Evolutionary conservation across 192 early-diverging fungal genomes (phyloP).

Genomic region (Mortierella antarctica): DNA sequence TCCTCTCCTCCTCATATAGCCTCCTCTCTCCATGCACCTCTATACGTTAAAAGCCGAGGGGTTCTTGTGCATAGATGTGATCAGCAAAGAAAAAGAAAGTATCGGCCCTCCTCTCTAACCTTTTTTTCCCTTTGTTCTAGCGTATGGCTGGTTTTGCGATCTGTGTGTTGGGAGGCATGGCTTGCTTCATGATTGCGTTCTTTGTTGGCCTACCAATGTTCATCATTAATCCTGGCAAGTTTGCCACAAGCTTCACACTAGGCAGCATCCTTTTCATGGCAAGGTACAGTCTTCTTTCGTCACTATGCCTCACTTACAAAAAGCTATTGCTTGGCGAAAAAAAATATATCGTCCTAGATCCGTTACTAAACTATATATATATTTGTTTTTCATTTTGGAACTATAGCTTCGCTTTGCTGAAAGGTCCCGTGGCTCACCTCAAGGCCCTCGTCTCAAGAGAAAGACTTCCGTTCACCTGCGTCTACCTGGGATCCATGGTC

Average conservation of each 20-base stretch:
- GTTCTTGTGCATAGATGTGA: not conserved
- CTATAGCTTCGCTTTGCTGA: constrained; percentile 79
- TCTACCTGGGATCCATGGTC: constrained; percentile 85
- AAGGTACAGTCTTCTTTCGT: constrained; percentile 24
- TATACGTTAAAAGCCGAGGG: not conserved
- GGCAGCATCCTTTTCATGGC: constrained; percentile 63
- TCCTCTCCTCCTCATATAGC: not conserved
- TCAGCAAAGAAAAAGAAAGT: not conserved
- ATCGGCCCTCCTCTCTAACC: not conserved
- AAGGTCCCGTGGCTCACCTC: constrained; percentile 84
- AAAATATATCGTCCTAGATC: not conserved
- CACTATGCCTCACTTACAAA: constrained; percentile 17
- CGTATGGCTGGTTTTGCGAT: constrained; percentile 64
- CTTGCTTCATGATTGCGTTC: constrained; percentile 65
- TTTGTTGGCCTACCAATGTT: constrained; percentile 74
- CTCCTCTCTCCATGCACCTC: too few relatives aligned
- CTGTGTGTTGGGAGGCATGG: constrained; percentile 57
- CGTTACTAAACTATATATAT: not conserved
- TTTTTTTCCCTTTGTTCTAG: constrained; percentile 29
- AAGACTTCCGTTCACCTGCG: constrained; percentile 81
- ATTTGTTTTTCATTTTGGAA: not conserved
- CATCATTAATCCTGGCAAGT: constrained; percentile 75
- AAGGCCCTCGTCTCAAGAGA: constrained; percentile 82
- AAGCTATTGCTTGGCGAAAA: not conserved
- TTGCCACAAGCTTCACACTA: constrained; percentile 81